phyloP scores from a whole-genome alignment of 202 grass and related monocot species.

The Schoenoplectus tabernaemontani region DNA sequence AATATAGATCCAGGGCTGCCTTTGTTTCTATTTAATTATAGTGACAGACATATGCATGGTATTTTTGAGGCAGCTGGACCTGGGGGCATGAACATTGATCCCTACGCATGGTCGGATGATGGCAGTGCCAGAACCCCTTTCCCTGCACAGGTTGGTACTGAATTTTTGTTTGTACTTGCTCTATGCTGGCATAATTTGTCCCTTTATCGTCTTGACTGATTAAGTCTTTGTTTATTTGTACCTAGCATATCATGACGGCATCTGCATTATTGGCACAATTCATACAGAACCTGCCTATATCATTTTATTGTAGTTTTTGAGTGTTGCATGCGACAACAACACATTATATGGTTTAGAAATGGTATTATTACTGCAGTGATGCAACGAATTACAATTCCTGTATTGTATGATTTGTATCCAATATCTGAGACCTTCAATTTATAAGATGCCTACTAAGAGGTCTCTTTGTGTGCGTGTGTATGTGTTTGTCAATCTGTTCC shows the following conservation, averaged over 20 bases:
- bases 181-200: neutral
- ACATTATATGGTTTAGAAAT: neutral
- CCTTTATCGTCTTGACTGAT: neutral
- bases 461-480: neutral
- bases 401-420: neutral
- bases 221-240: slow-evolving; percentile 21
- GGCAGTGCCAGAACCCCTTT: slow-evolving; percentile 53
- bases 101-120: slow-evolving; percentile 70
- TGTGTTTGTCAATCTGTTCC: neutral
- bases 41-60: slow-evolving; percentile 62
- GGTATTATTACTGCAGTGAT: neutral
- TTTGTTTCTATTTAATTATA: slow-evolving; percentile 83
- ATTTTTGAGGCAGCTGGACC: slow-evolving; percentile 66
- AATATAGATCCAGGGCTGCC: slow-evolving; percentile 69
- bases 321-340: neutral
- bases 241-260: slow-evolving; percentile 13
- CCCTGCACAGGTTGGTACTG: slow-evolving; percentile 58
- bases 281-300: neutral
- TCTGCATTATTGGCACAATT: neutral
- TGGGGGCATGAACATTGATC: slow-evolving; percentile 62
- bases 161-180: neutral
- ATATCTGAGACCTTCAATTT: neutral
- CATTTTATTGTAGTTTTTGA: neutral
- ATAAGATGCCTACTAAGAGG: slow-evolving; percentile 1
- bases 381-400: neutral